Evolutionary conservation across 2,329 filamentous ascomycete species (phyloP), one percentile per base, ranked within the genome.

Genomic region (Lojkania enalia): DNA sequence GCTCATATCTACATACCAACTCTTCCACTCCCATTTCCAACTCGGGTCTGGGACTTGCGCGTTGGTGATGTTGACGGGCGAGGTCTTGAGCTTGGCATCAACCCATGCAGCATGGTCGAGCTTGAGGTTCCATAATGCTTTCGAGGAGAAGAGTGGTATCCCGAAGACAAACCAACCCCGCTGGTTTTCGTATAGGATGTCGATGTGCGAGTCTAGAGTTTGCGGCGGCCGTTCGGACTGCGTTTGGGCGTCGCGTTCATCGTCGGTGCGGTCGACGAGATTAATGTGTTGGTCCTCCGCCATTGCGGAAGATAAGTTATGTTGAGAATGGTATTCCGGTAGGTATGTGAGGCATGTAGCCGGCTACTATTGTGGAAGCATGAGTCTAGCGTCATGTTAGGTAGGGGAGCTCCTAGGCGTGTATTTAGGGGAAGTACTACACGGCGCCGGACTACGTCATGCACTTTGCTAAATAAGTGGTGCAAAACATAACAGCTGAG

Each of bases 141-240:
- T 86, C 5, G 84, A 81, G 1, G 91, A 95, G 74, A 96, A 99
- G n/a, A 95, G 79, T 0, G 91, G 85, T 11, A 90, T 81, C 20
- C 94, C 92, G 60, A 92, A 97, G 50, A 95, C 77, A 63, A 96
- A 95, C 29, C 83, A 85, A 9, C 94, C 94, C 45, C 94, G 82
- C 72, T 99, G 88, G 63, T 99, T 99, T 69, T 99, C 94, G 70
- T 95, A 97, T 0, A 99, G 77, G 4, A 97, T 81, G 52, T 99
- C 94, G 49, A 97, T 64, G 51, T 68, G 60, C 12, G 59, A 61
- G 41, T 60, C 57, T 25, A 58, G 50, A 9, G 53, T 57, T 12
- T 43, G 46, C 29, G 53, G 49, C 12, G 52, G 51, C 21, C 43
- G 48, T 43, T 58, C 52, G 14, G 58, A 29, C 36, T 49, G 51